Conservation (phyloP, 1,139 yeast genomes). For the Pichia sp. region DNA sequence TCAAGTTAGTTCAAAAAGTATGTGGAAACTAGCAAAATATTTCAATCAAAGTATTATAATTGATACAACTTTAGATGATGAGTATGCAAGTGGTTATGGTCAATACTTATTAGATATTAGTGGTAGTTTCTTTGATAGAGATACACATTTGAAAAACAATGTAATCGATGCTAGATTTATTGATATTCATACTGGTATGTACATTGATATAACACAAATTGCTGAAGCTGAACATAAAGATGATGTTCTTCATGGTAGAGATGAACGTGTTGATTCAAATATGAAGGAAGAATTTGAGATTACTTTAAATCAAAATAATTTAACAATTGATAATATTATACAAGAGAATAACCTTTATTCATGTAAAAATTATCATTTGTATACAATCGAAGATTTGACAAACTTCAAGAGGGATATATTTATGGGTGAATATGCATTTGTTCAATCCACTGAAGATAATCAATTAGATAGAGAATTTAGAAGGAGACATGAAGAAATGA, state of each 20-base stretch:
- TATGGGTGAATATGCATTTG: conserved; percentile 42
- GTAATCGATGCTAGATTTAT: conserved; percentile 56
- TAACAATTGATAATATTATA: conserved; percentile 23
- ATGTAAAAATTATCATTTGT: conserved; percentile 46
- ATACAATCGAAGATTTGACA: conserved; percentile 34
- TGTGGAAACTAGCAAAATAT: conserved; percentile 33
- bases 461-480: conserved; percentile 40
- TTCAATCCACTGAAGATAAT: conserved; percentile 34
- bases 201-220: conserved; percentile 51
- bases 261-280: conserved; percentile 1
- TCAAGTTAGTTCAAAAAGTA: conserved; percentile 40
- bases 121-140: conserved; percentile 31
- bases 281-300: conserved; percentile 21
- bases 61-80: conserved; percentile 27
- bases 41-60: conserved; percentile 42
- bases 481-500: conserved; percentile 22
- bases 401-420: conserved; percentile 38
- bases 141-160: conserved; percentile 35
- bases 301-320: conserved; percentile 20
- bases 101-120: conserved; percentile 44
- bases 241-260: conserved; percentile 14
- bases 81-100: conserved; percentile 30
- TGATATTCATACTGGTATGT: conserved; percentile 47
- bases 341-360: conserved; percentile 22
- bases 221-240: conserved; percentile 24